A percentile compares a stretch with the other conserved stretches of the same genome.
phyloP scores from a whole-genome alignment of 2,329 filamentous ascomycete species.

The Ophidiomyces ophidiicola region DNA sequence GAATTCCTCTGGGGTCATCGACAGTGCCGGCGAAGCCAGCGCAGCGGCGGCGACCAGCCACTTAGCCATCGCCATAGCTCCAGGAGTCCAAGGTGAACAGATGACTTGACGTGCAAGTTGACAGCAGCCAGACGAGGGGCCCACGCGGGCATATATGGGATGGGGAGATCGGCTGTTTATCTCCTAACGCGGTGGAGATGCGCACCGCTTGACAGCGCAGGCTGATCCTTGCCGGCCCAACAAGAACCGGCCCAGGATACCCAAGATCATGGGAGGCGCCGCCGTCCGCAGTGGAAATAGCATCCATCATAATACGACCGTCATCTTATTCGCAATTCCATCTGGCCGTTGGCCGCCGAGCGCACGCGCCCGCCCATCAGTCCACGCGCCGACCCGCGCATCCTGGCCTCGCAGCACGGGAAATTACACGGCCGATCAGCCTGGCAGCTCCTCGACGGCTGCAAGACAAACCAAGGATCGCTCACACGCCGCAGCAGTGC shows the following conservation, averaged over 20 bases:
- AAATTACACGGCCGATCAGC: no score
- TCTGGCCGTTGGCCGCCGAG: no score
- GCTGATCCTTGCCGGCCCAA: constrained; percentile 4
- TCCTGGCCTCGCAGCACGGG: no score
- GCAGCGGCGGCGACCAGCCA: constrained; percentile 18
- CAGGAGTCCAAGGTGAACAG: constrained; percentile 9
- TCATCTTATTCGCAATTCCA: no score
- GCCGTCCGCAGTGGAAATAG: constrained; percentile 8
- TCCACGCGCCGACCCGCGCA: no score
- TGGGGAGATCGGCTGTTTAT: constrained; percentile 9
- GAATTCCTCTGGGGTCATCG: constrained; percentile 22
- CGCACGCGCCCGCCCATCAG: no score
- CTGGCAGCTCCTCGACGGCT: no score
- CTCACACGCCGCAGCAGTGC: no score
- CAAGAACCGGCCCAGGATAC: neutral
- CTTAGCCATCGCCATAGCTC: constrained; percentile 16
- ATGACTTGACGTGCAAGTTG: constrained; percentile 9
- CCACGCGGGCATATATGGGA: constrained; percentile 3
- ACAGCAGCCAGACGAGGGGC: constrained; percentile 5
- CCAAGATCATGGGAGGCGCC: constrained; percentile 7
- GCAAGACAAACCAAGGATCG: no score
- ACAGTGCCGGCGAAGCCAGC: constrained; percentile 17
- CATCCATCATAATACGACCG: no score
- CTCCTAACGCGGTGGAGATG: neutral
- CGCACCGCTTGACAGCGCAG: neutral